Base-by-base conservation (phyloP, 2,329 filamentous ascomycete species). In the Graphiopsis chlorocephala region DNA sequence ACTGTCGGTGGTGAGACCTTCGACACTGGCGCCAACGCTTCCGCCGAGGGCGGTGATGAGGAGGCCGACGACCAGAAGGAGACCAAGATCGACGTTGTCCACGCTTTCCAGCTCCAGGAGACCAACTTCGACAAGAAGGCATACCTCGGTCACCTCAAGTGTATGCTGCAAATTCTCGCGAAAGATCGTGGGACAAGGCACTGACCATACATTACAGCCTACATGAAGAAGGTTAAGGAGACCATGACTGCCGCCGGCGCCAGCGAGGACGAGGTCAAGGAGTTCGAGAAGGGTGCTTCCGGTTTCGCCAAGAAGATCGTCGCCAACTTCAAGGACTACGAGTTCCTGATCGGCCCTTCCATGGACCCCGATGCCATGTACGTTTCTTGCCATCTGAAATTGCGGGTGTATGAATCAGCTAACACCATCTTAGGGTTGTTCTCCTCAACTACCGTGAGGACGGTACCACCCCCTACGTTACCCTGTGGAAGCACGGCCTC, bases 391-490 rank as follows among this genome's bases (percentile, higher is more conserved):
- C 53, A 2, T 7, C 20, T n/a, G 31, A 31, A 26, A n/a, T 64
- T 33, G 23, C 17, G 1, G 17, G 20, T 26, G 42, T 25, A 10
- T 23, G 4, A 4, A 17, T 23, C 38, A 29, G 23, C 52, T 64
- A 33, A 57, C 26, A 53, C 8, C 7, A 17, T 17, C 20, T 4
- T 31, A 93, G 91, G 88, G 85, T 97, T 74, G 85, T 93, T 71
- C 91, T 97, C 72, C 90, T 97, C 78, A 96, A 97, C 87, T 99
- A 97, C 88, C 94, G 95, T 75, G 93, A 97, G 80, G 95, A 98
- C 75, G 95, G 95, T 79, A 80, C 90, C 72, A 98, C 94, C 64
- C 95, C 95, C 67, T 99, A 86, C 78, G 85, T 96, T 74, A 90
- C 88, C 72, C 83, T 96, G 83, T 98, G 93, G 94, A 97, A 98